Evolutionary conservation across 2,329 filamentous ascomycete genomes (phyloP).

Genomic region (Diaporthe capsici): DNA sequence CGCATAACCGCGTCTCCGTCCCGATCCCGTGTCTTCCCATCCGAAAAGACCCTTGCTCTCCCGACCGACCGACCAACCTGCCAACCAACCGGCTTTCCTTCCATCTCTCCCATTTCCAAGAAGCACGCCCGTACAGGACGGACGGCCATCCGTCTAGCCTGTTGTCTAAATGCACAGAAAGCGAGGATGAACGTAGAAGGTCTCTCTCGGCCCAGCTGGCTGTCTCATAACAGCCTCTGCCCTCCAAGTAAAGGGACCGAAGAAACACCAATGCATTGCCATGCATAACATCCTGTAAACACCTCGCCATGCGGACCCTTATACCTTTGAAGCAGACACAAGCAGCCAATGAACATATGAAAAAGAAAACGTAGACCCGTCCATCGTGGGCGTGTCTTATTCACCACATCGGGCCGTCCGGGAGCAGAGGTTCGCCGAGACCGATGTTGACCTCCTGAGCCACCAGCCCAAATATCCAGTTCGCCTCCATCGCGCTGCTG

Average conservation of each 20-base stretch:
- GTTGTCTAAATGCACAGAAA: slow-evolving; percentile 32
- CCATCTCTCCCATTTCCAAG: background rate
- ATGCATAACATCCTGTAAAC: slow-evolving; percentile 38
- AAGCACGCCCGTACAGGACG: background rate
- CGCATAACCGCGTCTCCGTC: background rate
- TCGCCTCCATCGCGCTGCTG: slow-evolving; percentile 65
- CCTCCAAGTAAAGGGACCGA: background rate
- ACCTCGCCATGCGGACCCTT: slow-evolving; percentile 38
- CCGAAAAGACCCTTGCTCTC: background rate
- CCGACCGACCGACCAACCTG: background rate
- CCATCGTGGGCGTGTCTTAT: background rate
- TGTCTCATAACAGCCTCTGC: slow-evolving; percentile 3
- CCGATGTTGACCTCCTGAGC: slow-evolving; percentile 67
- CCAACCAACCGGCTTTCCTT: background rate
- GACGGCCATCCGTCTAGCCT: slow-evolving; percentile 21
- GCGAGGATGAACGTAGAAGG: background rate
- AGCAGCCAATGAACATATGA: slow-evolving; percentile 32
- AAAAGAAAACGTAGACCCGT: slow-evolving; percentile 23
- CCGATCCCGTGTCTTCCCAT: slow-evolving; percentile 1
- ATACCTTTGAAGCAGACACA: slow-evolving; percentile 20
- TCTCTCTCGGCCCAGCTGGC: background rate
- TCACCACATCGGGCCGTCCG: background rate
- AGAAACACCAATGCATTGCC: slow-evolving; percentile 31
- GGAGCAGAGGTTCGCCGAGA: slow-evolving; percentile 19
- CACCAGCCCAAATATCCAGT: slow-evolving; percentile 69